Conservation (phyloP, 2,329 filamentous ascomycete species). For the Helotiales sp. region DNA sequence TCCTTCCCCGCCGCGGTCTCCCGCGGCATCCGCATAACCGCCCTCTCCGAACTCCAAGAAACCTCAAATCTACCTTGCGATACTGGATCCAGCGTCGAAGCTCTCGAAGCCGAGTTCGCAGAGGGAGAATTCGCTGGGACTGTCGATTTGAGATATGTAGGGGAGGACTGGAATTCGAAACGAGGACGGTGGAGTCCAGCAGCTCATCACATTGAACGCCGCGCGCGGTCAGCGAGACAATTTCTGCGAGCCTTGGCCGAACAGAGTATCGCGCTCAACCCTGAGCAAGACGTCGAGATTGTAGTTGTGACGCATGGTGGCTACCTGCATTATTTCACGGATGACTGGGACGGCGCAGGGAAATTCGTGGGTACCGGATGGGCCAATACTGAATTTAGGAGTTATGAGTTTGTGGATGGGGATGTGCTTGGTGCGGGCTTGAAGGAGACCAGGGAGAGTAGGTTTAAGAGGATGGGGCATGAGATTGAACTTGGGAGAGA, state of each 20-base stretch:
- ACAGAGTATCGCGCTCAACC: conserved; percentile 29
- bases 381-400: conserved; percentile 41
- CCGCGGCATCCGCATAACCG: conserved; percentile 53
- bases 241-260: conserved; percentile 56
- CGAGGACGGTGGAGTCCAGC: conserved; percentile 32
- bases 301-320: conserved; percentile 82
- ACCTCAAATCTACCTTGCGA: conserved; percentile 77
- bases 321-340: conserved; percentile 82
- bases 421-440: conserved; percentile 33
- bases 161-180: conserved; percentile 76
- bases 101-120: conserved; percentile 65
- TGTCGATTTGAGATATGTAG: conserved; percentile 68
- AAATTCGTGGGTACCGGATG: conserved; percentile 41
- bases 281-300: conserved; percentile 62
- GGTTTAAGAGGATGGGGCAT: conserved; percentile 31
- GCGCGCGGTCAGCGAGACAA: conserved; percentile 61
- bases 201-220: conserved; percentile 26
- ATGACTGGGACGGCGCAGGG: conserved; percentile 70
- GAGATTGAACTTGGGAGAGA: conserved; percentile 34
- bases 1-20: conserved; percentile 66
- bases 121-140: conserved; percentile 44
- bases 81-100: conserved; percentile 63
- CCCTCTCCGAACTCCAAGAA: conserved; percentile 80
- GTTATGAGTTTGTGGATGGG: conserved; percentile 36
- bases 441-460: conserved; percentile 38